A percentile compares a stretch with the other conserved stretches of the same genome.
Evolutionary conservation across 768 basidiomycete species (phyloP).

Genomic region (Obba rivulosa): DNA sequence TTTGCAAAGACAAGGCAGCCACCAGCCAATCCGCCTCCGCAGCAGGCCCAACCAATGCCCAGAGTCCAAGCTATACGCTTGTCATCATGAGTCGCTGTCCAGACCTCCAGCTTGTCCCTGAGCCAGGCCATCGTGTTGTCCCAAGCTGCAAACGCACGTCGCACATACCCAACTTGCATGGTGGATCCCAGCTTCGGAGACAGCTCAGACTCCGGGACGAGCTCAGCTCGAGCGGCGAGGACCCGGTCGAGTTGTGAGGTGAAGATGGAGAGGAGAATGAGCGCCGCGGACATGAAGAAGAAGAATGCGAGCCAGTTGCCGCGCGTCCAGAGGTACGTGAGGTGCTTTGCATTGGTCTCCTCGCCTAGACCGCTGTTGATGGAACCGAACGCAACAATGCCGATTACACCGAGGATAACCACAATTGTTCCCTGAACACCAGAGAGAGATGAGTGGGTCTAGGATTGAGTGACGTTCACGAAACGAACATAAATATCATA

Average conservation of each 20-base stretch:
- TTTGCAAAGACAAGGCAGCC: constrained; percentile 85
- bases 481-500: constrained; percentile 73
- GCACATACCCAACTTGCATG: constrained; percentile 15
- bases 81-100: constrained; percentile 79
- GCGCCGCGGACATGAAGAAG: constrained; percentile 67
- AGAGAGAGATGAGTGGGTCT: not conserved
- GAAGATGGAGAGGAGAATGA: constrained; percentile 61
- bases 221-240: constrained; percentile 63
- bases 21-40: constrained; percentile 87
- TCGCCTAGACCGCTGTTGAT: constrained; percentile 74
- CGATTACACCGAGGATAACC: constrained; percentile 79
- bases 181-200: constrained; percentile 16
- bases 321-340: constrained; percentile 83
- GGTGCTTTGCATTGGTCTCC: constrained; percentile 67
- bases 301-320: constrained; percentile 90
- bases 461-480: not conserved
- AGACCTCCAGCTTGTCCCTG: constrained; percentile 59
- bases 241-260: constrained; percentile 70
- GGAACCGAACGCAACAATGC: constrained; percentile 83
- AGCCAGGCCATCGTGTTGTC: constrained; percentile 44
- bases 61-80: constrained; percentile 84
- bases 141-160: constrained; percentile 37
- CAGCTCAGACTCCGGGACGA: constrained; percentile 39
- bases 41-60: constrained; percentile 92
- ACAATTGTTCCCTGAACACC: constrained; percentile 65